These are phyloP conservation scores for Dothidotthia symphoricarpi DNA, from an alignment of 2,329 filamentous ascomycete genomes.

Conservation along the genomic window DNA sequence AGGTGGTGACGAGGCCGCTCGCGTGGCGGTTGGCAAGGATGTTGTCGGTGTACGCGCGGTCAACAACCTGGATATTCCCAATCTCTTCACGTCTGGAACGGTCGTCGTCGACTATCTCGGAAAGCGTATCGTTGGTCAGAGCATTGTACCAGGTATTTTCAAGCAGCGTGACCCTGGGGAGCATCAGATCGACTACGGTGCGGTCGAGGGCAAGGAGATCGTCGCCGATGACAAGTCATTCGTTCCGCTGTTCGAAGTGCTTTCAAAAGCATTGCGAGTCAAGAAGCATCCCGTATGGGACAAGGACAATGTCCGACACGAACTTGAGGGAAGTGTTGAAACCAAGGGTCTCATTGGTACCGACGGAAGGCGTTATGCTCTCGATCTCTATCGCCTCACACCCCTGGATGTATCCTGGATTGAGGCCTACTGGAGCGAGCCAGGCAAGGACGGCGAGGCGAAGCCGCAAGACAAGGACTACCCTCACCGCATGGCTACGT, in stretches of 20 bases:
- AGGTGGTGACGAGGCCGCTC: conserved; percentile 92
- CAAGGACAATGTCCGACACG: conserved; percentile 85
- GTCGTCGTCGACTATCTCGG: conserved; percentile 96
- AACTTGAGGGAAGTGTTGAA: conserved; percentile 92
- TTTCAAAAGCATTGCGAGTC: conserved; percentile 85
- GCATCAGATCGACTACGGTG: conserved; percentile 98
- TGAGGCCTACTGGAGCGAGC: conserved; percentile 64
- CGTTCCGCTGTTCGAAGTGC: conserved; percentile 76
- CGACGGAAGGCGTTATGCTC: conserved; percentile 94
- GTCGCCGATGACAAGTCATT: conserved; percentile 90
- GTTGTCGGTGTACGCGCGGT: conserved; percentile 91
- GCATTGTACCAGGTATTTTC: conserved; percentile 97
- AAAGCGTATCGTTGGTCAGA: conserved; percentile 95
- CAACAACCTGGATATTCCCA: conserved; percentile 94
- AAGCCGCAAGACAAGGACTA: conserved; percentile 60
- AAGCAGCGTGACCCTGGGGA: conserved; percentile 96
- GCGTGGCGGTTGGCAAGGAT: conserved; percentile 95
- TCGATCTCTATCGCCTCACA: conserved; percentile 92
- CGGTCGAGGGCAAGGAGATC: conserved; percentile 93
- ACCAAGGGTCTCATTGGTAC: conserved; percentile 97
- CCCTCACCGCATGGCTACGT: conserved; percentile 92
- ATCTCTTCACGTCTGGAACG: conserved; percentile 91
- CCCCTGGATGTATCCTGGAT: conserved; percentile 89
- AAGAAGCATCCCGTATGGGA: conserved; percentile 98
- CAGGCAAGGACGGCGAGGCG: conserved; percentile 47